Conservation (phyloP, 2,329 filamentous ascomycete species). For the Parafenestella ontariensis region DNA sequence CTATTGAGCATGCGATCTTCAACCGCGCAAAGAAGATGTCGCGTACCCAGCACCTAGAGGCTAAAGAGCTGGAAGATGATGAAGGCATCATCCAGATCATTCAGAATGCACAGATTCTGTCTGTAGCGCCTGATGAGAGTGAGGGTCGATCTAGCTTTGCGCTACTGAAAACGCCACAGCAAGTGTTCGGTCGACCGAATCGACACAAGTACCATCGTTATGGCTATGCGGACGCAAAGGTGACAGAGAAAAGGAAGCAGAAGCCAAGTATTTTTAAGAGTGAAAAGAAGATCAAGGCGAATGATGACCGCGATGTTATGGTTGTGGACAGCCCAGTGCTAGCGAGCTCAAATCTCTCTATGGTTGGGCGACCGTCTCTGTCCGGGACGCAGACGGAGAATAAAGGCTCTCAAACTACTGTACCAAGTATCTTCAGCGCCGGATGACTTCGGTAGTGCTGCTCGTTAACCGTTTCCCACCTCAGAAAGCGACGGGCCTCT, state of each 20-base stretch:
- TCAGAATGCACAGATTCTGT: constrained; percentile 60
- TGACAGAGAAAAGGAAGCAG: constrained; percentile 23
- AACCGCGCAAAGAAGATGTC: constrained; percentile 78
- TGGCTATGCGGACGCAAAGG: constrained; percentile 25
- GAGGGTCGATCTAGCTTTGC: constrained; percentile 50
- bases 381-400: background rate
- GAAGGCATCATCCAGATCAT: constrained; percentile 65
- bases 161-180: constrained; percentile 49
- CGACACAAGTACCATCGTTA: constrained; percentile 40
- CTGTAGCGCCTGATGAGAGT: constrained; percentile 45
- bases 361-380: background rate
- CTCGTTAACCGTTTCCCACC: background rate
- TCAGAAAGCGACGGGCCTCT: background rate
- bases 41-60: constrained; percentile 61
- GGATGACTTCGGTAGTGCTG: background rate
- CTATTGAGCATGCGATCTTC: constrained; percentile 85
- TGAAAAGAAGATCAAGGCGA: background rate
- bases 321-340: background rate
- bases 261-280: constrained; percentile 18
- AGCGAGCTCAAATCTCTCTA: background rate
- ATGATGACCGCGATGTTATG: background rate
- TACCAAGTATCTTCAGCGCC: background rate
- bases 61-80: constrained; percentile 66
- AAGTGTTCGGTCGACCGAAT: constrained; percentile 52
- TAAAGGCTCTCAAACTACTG: too few relatives aligned